Conservation (phyloP, 2,329 filamentous ascomycete species). For the Aspergillus aculeatinus region DNA sequence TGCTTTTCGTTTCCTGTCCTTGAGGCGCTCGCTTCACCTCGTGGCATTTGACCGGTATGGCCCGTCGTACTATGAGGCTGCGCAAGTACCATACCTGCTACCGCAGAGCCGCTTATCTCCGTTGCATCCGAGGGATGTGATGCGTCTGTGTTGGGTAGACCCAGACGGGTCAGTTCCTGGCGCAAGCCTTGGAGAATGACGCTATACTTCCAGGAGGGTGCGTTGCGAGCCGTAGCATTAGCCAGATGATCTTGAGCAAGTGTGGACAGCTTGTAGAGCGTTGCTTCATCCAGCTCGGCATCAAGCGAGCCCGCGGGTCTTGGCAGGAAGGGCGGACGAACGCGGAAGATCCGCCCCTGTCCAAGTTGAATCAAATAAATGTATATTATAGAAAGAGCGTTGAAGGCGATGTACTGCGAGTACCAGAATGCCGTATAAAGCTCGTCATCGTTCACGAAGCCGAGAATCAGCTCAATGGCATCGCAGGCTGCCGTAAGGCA, state of each 20-base stretch:
- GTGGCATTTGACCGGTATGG: neutral
- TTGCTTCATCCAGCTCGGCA: slow-evolving; percentile 11
- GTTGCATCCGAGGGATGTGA: neutral
- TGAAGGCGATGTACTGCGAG: slow-evolving; percentile 27
- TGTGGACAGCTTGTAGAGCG: slow-evolving; percentile 18
- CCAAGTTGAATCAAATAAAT: slow-evolving; percentile 19
- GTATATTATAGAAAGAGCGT: slow-evolving; percentile 25
- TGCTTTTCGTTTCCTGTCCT: neutral
- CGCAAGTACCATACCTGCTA: neutral
- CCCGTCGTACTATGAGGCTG: neutral
- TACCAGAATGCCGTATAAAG: slow-evolving; percentile 27
- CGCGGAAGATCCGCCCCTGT: slow-evolving; percentile 13
- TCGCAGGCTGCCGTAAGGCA: slow-evolving; percentile 20
- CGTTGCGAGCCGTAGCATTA: slow-evolving; percentile 19
- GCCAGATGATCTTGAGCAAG: slow-evolving; percentile 19
- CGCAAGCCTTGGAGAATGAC: slow-evolving; percentile 20
- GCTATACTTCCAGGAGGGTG: slow-evolving; percentile 23
- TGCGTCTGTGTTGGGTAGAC: neutral
- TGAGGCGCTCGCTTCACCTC: too few species aligned
- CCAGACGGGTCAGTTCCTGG: slow-evolving; percentile 16
- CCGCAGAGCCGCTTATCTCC: neutral
- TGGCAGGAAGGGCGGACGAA: neutral
- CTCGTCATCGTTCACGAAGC: slow-evolving; percentile 22
- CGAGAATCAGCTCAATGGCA: slow-evolving; percentile 21
- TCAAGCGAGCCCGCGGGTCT: neutral